Base-by-base conservation (phyloP, 2,329 filamentous ascomycete genomes). In the Hypoxylon sp. region DNA sequence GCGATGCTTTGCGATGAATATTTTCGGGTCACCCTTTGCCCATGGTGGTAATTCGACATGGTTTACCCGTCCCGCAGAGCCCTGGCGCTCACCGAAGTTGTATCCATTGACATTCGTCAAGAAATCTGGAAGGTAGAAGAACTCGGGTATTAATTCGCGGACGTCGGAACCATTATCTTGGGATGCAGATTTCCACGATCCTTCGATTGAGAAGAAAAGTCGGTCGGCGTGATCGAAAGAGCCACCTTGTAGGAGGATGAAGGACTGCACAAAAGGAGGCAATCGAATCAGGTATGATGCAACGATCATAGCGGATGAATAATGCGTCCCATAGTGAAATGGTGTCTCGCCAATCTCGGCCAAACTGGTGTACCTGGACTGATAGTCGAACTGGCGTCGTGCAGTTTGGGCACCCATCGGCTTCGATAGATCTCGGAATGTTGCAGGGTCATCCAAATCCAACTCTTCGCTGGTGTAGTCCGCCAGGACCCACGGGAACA, bases 221-320 rank as follows among this genome's bases (percentile, higher is more conserved):
- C 96, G 89, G 77, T 99, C 97, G 1, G 96, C 93, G 76, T 99
- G 95, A 77, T 99, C 96, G 76, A 98, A 99, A 42, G 88, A 93
- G 4, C 95, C 95, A n/a, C 96, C 96, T 79, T 99, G 96, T 1
- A 99, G 87, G 7, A 98, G 84, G 19, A 98, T 88, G 76, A 97
- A 98, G 0, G 96, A 97, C 74, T 98, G 93, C 24, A 98, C 95
- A 78, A 98, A 99, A 0, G 96, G 96, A 55, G 97, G 95, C 15
- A 99, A 85, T 17, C 96, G 91, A 75, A 99, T 98, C 44, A 99
- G 86, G 75, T 98, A 99, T 0, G 94, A 98, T 11, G 94, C 94
- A 6, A 99, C 96, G 65, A 97, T 98, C 96, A 98, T 99, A 6
- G 96, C 96, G 1, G 96, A 98, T 1, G 96, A 98, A 79, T 99